A percentile compares a stretch with the other conserved stretches of the same genome.
phyloP scores from a whole-genome alignment of 371 early-diverging fungal species.

The Syncephalastrum racemosum region DNA sequence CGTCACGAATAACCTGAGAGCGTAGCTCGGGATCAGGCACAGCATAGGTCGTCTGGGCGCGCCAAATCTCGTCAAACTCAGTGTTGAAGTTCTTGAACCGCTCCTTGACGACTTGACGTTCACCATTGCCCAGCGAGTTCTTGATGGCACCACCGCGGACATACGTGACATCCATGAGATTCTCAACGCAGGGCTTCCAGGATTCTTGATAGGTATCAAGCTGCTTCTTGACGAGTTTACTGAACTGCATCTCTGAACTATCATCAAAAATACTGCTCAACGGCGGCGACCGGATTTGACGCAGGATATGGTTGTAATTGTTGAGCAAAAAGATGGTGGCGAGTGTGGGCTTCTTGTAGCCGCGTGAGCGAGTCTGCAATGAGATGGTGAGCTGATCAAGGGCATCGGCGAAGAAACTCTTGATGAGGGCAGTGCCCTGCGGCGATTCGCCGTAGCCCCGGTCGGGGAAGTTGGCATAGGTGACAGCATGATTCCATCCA shows the following conservation, averaged over 20 bases:
- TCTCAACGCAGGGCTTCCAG: slow-evolving; percentile 74
- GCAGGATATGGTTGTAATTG: slow-evolving; percentile 78
- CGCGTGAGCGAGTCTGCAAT: slow-evolving; percentile 66
- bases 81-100: slow-evolving; percentile 85
- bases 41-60: slow-evolving; percentile 72
- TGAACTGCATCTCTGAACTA: slow-evolving; percentile 56
- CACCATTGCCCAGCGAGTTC: slow-evolving; percentile 63
- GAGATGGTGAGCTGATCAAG: slow-evolving; percentile 60
- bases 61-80: slow-evolving; percentile 77
- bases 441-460: slow-evolving; percentile 24
- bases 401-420: slow-evolving; percentile 49
- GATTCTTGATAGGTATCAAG: slow-evolving; percentile 67
- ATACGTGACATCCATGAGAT: slow-evolving; percentile 73
- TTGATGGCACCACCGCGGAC: slow-evolving; percentile 67
- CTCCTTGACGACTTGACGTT: slow-evolving; percentile 76
- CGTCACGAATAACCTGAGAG: slow-evolving; percentile 68
- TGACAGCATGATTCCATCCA: slow-evolving; percentile 55
- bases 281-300: slow-evolving; percentile 63
- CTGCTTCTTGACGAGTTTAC: slow-evolving; percentile 60
- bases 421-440: slow-evolving; percentile 28
- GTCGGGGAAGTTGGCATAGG: slow-evolving; percentile 8
- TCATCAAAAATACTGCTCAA: slow-evolving; percentile 55
- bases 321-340: slow-evolving; percentile 77
- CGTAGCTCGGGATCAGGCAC: slow-evolving; percentile 84
- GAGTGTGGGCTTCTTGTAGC: slow-evolving; percentile 77